These are phyloP conservation scores for Elsinoe perseae DNA, from an alignment of 2,329 filamentous ascomycete species.

Conservation along the genomic window DNA sequence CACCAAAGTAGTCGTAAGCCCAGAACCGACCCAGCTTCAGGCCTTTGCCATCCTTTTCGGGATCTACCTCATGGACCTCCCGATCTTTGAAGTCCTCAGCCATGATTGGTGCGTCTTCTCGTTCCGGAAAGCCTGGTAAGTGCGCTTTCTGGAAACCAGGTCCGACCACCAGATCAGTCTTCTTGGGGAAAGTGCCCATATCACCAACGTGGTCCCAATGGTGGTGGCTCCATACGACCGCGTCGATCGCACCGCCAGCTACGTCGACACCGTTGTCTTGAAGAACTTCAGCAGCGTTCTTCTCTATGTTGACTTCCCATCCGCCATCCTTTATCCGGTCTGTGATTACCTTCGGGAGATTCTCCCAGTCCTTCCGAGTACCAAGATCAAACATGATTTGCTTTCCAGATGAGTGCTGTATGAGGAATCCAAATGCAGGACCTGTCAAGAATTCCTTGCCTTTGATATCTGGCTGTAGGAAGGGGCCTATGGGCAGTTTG, in stretches of 20 bases:
- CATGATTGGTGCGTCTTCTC: slow-evolving; percentile 32
- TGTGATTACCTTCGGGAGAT: slow-evolving; percentile 29
- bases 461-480: slow-evolving; percentile 35
- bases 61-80: slow-evolving; percentile 30
- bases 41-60: slow-evolving; percentile 28
- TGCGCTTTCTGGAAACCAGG: slow-evolving; percentile 39
- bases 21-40: slow-evolving; percentile 40
- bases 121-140: slow-evolving; percentile 40
- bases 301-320: slow-evolving; percentile 35
- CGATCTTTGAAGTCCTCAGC: slow-evolving; percentile 37
- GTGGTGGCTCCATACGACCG: slow-evolving; percentile 31
- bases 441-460: slow-evolving; percentile 32
- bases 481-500: slow-evolving; percentile 25
- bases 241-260: slow-evolving; percentile 28
- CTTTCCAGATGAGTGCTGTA: slow-evolving; percentile 39
- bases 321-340: slow-evolving; percentile 28
- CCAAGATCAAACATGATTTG: slow-evolving; percentile 43
- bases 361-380: slow-evolving; percentile 40
- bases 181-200: slow-evolving; percentile 36
- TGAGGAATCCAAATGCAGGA: slow-evolving; percentile 42
- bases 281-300: slow-evolving; percentile 38
- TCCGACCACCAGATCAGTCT: slow-evolving; percentile 41
- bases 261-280: slow-evolving; percentile 34
- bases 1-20: slow-evolving; percentile 48
- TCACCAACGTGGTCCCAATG: slow-evolving; percentile 35